Evolutionary conservation across 495 filamentous ascomycete genomes (phyloP), one percentile per base, ranked within the genome.

Genomic region (Corynascus novoguineensis): DNA sequence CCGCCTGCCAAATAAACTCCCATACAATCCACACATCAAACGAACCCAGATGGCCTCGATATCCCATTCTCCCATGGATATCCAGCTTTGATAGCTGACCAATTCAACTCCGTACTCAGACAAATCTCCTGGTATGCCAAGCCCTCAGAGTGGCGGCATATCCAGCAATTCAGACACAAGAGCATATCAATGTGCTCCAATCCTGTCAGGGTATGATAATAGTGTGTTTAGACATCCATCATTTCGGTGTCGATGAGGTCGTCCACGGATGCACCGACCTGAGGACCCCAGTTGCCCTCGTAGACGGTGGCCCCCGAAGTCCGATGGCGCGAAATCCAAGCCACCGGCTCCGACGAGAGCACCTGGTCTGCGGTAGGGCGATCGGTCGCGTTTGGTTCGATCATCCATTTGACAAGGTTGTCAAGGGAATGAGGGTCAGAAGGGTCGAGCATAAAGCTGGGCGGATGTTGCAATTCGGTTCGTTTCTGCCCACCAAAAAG

Each of bases 251-350:
- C 76, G 31, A 72, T 61, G 17, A 66, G 50, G 37, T 60, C 59
- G 17, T 60, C 46, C 17, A 62, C 66, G 10, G 64, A 49, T 2
- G 60, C 62, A 21, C 48, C 62, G 19, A 60, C 25, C 4, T 63
- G 64, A 15, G 92, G 93, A 1, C 93, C 93, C 89, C 90, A 98
- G 67, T 89, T 91, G 61, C 93, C 95, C 74, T 98, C 93, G 59
- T 85, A 97, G 49, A 97, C 84, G 10, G 88, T 95, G 22, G 95
- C 95, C 27, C 89, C 88, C 24, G 90, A 88, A 44, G 84, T 83
- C 32, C 89, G 84, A 57, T 90, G 84, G 45, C 68, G 67, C 53
- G 80, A 80, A 19, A 90, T 86, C 85, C 95, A 98, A 56, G 77
- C 78, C 24, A 93, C 78, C 19, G 88, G 86, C 37, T 81, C 81